A percentile compares a stretch with the other conserved stretches of the same genome.
Evolutionary conservation across 2,329 filamentous ascomycete genomes (phyloP).

Genomic region (Diaporthe australafricana): DNA sequence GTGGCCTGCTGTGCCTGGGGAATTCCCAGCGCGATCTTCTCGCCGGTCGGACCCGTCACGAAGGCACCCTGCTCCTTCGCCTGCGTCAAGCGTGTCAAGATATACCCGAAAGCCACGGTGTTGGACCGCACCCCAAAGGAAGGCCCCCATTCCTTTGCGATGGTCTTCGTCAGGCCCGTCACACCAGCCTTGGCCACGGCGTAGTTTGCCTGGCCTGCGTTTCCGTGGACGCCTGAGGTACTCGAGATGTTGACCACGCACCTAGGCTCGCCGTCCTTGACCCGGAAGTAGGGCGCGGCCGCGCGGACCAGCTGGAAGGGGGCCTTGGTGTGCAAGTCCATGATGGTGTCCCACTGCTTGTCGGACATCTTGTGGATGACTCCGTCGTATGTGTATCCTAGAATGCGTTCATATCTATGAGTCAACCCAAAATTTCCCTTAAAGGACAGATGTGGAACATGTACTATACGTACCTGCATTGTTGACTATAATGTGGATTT

Average conservation of each 20-base stretch:
- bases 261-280: slow-evolving; percentile 83
- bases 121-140: slow-evolving; percentile 85
- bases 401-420: neutral
- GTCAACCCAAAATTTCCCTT: neutral
- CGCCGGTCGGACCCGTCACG: slow-evolving; percentile 79
- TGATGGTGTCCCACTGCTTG: slow-evolving; percentile 91
- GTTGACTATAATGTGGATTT: slow-evolving; percentile 92
- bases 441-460: rapidly evolving
- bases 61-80: slow-evolving; percentile 89
- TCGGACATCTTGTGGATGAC: slow-evolving; percentile 94
- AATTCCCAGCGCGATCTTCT: slow-evolving; percentile 81
- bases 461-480: slow-evolving; percentile 70
- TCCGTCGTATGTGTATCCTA: slow-evolving; percentile 87
- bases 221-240: slow-evolving; percentile 85
- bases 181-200: slow-evolving; percentile 87
- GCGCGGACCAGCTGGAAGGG: slow-evolving; percentile 86
- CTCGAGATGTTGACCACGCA: slow-evolving; percentile 87
- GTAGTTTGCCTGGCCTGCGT: slow-evolving; percentile 93
- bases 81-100: slow-evolving; percentile 82
- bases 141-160: slow-evolving; percentile 93
- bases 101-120: slow-evolving; percentile 86
- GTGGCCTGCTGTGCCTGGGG: slow-evolving; percentile 68
- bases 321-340: slow-evolving; percentile 84
- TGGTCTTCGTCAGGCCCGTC: slow-evolving; percentile 85
- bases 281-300: slow-evolving; percentile 87